These are phyloP conservation scores for Kodamaea derodonti DNA, from an alignment of 1,139 yeast genomes.

Conservation along the genomic window DNA sequence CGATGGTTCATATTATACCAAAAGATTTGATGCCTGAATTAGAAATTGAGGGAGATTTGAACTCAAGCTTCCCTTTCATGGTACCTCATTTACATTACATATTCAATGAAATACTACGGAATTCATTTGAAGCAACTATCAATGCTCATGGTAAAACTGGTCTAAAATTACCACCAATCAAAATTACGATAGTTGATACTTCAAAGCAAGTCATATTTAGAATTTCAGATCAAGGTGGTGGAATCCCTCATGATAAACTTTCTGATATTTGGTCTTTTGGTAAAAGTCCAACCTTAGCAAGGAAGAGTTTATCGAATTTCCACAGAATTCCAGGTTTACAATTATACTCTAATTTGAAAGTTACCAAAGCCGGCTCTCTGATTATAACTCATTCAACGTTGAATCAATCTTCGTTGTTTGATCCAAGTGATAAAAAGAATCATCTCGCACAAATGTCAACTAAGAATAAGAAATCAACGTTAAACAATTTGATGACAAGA, in stretches of 20 bases:
- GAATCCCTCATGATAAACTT: slow-evolving; percentile 56
- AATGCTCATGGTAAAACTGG: slow-evolving; percentile 32
- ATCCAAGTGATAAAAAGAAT: slow-evolving; percentile 18
- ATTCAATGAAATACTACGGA: slow-evolving; percentile 81
- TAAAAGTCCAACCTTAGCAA: slow-evolving; percentile 57
- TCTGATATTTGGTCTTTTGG: slow-evolving; percentile 82
- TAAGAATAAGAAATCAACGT: slow-evolving; percentile 31
- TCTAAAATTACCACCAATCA: slow-evolving; percentile 59
- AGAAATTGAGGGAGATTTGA: slow-evolving; percentile 62
- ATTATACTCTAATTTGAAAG: slow-evolving; percentile 37
- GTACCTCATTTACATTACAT: slow-evolving; percentile 83
- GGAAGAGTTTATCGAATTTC: slow-evolving; percentile 56
- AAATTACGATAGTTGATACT: slow-evolving; percentile 65
- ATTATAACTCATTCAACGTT: slow-evolving; percentile 23
- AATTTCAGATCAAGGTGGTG: slow-evolving; percentile 89
- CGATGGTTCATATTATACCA: slow-evolving; percentile 51
- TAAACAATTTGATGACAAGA: slow-evolving; percentile 54
- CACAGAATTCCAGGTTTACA: slow-evolving; percentile 63
- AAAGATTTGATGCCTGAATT: slow-evolving; percentile 68
- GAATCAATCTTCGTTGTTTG: slow-evolving; percentile 36
- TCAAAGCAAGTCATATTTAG: slow-evolving; percentile 67
- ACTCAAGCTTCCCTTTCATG: slow-evolving; percentile 73
- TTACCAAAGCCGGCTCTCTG: slow-evolving; percentile 39
- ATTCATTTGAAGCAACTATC: slow-evolving; percentile 78
- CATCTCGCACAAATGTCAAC: slow-evolving; percentile 14